These are phyloP conservation scores for Davidsoniella australis DNA, from an alignment of 2,329 filamentous ascomycete genomes.

Conservation along the genomic window DNA sequence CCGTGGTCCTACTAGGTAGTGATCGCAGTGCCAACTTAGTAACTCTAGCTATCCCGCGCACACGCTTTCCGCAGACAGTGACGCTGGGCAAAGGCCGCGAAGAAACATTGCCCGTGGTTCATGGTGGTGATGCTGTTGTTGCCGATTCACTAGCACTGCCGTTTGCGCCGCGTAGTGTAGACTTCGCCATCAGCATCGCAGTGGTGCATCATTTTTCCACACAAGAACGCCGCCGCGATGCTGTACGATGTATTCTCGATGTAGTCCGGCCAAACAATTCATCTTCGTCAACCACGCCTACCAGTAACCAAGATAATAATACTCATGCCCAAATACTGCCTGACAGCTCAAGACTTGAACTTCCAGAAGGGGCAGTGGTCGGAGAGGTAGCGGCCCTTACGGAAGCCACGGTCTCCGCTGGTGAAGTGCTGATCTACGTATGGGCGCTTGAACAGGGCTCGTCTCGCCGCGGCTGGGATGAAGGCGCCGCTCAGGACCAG, in stretches of 20 bases:
- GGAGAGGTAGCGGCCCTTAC: slow-evolving; percentile 20
- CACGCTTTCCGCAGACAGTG: background rate
- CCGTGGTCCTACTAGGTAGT: slow-evolving; percentile 65
- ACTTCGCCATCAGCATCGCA: slow-evolving; percentile 88
- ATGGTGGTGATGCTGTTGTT: slow-evolving; percentile 50
- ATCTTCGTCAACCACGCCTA: background rate
- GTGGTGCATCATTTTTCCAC: slow-evolving; percentile 91
- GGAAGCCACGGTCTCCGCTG: slow-evolving; percentile 18
- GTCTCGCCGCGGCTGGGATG: slow-evolving; percentile 79
- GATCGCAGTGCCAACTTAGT: slow-evolving; percentile 58
- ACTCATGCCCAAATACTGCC: slow-evolving; percentile 15
- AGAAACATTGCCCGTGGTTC: slow-evolving; percentile 16
- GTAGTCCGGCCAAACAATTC: slow-evolving; percentile 30
- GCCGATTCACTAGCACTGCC: slow-evolving; percentile 76
- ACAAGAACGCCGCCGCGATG: slow-evolving; percentile 50
- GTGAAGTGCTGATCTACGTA: slow-evolving; percentile 68
- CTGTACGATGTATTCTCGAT: slow-evolving; percentile 52
- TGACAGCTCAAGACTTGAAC: slow-evolving; percentile 5
- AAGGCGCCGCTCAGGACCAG: slow-evolving; percentile 69
- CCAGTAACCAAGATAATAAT: no score
- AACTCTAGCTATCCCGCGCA: slow-evolving; percentile 50
- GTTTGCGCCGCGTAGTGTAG: slow-evolving; percentile 41
- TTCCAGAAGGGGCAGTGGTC: slow-evolving; percentile 3
- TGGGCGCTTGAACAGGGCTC: slow-evolving; percentile 88
- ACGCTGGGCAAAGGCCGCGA: slow-evolving; percentile 27